A percentile compares a stretch with the other conserved stretches of the same genome.
Evolutionary conservation across 2,329 filamentous ascomycete genomes (phyloP).

Genomic region (Thelonectria discophora): DNA sequence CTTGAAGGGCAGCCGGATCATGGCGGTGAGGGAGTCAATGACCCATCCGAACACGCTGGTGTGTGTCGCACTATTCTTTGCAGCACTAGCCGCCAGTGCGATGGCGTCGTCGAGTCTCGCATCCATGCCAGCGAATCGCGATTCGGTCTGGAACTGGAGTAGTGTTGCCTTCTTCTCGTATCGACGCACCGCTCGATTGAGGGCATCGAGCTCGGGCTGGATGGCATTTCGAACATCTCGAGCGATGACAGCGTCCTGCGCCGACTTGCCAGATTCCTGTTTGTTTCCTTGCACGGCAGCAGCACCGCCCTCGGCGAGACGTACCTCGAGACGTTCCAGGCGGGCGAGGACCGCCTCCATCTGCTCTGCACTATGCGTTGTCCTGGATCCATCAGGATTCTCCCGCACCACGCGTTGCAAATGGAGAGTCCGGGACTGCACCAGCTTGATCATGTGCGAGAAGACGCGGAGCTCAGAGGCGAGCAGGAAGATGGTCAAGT

Average conservation of each 20-base stretch:
- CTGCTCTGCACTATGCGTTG: slow-evolving; percentile 49
- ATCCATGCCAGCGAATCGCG: slow-evolving; percentile 76
- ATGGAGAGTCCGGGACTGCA: slow-evolving; percentile 80
- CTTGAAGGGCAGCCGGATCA: slow-evolving; percentile 55
- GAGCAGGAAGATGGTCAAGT: slow-evolving; percentile 88
- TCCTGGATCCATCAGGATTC: slow-evolving; percentile 53
- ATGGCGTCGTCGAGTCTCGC: slow-evolving; percentile 78
- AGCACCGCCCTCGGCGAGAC: slow-evolving; percentile 45
- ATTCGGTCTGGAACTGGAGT: slow-evolving; percentile 78
- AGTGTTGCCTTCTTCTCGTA: slow-evolving; percentile 90
- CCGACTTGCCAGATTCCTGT: slow-evolving; percentile 46
- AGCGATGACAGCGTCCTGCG: slow-evolving; percentile 55
- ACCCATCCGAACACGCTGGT: slow-evolving; percentile 50
- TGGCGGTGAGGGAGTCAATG: slow-evolving; percentile 47
- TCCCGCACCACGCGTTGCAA: slow-evolving; percentile 77
- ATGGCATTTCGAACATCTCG: slow-evolving; percentile 71
- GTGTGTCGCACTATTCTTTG: slow-evolving; percentile 56
- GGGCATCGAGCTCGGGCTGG: slow-evolving; percentile 84
- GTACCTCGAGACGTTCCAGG: slow-evolving; percentile 74
- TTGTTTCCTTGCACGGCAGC: slow-evolving; percentile 42
- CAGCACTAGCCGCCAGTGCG: slow-evolving; percentile 80
- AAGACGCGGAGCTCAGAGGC: slow-evolving; percentile 86
- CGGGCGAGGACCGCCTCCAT: slow-evolving; percentile 69
- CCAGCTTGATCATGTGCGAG: slow-evolving; percentile 81
- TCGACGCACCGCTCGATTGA: slow-evolving; percentile 86